phyloP scores from a whole-genome alignment of 306 rosid species.

The Arachis hypogaea region DNA sequence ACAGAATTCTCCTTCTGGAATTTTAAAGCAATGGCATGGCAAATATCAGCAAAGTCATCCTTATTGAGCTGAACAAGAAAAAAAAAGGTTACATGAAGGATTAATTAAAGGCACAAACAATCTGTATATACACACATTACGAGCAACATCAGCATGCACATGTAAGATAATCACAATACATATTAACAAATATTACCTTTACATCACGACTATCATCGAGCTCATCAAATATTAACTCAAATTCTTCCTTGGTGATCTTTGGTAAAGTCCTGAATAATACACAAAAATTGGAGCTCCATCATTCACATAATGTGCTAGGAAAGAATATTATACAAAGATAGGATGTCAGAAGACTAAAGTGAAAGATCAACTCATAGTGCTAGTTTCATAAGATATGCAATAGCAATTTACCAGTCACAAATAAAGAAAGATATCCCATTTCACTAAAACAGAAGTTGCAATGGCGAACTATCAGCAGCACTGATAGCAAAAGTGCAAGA shows the following conservation, averaged over 20 bases:
- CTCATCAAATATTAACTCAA: conserved; percentile 86
- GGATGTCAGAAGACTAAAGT: conserved; percentile 13
- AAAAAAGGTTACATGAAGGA: conserved; percentile 29
- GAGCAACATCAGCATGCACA: background rate
- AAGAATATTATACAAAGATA: conserved; percentile 25
- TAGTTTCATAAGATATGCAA: conserved; percentile 13
- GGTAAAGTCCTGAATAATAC: conserved; percentile 75
- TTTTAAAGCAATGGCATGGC: conserved; percentile 89
- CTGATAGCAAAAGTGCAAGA: conserved; percentile 7
- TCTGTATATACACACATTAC: background rate
- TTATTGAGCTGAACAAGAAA: conserved; percentile 67
- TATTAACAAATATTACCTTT: conserved; percentile 54
- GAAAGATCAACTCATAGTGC: conserved; percentile 14
- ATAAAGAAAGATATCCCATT: background rate
- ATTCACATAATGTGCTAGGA: conserved; percentile 35
- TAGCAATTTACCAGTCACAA: background rate
- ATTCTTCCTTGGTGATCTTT: conserved; percentile 78
- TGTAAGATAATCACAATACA: conserved; percentile 23
- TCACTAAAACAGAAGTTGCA: conserved; percentile 14
- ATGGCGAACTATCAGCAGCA: conserved; percentile 8
- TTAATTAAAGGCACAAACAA: conserved; percentile 5
- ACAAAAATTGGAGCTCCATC: conserved; percentile 33
- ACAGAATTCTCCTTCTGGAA: conserved; percentile 85
- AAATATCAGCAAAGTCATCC: conserved; percentile 88
- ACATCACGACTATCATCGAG: conserved; percentile 86